A percentile compares a stretch with the other conserved stretches of the same genome.
Evolutionary conservation across 2,329 filamentous ascomycete species (phyloP).

Genomic region (Hypoxylon sp.): DNA sequence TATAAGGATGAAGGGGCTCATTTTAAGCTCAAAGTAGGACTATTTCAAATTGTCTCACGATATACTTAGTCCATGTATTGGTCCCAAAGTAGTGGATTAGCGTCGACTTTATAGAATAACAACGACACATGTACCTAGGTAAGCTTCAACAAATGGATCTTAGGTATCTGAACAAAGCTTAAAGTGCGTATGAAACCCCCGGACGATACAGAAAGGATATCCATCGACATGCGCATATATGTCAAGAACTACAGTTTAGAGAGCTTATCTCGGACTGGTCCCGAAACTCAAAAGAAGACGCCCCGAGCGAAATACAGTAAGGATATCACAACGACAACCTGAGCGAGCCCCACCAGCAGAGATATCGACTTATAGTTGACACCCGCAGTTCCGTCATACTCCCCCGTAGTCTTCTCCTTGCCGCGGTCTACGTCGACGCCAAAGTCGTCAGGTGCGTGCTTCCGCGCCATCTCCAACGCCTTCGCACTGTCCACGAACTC

Average conservation of each 20-base stretch:
- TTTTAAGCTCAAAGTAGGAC: no score
- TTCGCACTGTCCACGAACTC: constrained; percentile 60
- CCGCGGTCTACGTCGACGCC: constrained; percentile 11
- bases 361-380: constrained; percentile 25
- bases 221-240: background rate
- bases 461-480: constrained; percentile 53
- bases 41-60: no score
- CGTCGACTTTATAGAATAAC: no score
- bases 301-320: constrained; percentile 26
- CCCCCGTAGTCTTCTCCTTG: constrained; percentile 3
- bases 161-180: constrained; percentile 11
- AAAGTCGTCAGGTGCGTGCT: constrained; percentile 50
- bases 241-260: background rate
- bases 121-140: no score
- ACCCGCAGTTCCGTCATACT: background rate
- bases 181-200: background rate
- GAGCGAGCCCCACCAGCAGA: constrained; percentile 28
- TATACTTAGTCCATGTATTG: no score
- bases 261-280: constrained; percentile 20
- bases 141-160: constrained; percentile 1
- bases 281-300: constrained; percentile 24
- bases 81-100: no score
- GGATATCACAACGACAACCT: constrained; percentile 22
- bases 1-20: no score
- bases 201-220: background rate